Evolutionary conservation across 2,329 filamentous ascomycete species (phyloP).

Genomic region (Cryphonectria nitschkei): DNA sequence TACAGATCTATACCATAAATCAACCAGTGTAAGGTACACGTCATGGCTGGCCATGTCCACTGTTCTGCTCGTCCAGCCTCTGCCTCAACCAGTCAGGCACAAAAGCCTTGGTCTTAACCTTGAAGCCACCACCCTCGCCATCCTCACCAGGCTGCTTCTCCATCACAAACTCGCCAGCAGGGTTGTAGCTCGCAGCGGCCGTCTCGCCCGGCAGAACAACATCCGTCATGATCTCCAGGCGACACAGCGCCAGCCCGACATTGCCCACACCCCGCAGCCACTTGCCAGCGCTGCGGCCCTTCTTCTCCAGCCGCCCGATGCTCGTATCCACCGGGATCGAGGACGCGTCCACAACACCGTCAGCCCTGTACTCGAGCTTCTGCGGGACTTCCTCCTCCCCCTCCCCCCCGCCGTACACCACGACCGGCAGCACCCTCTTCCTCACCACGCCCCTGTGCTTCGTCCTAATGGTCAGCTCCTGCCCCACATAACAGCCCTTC

Average conservation of each 20-base stretch:
- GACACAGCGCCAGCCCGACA: conserved; percentile 82
- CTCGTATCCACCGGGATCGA: conserved; percentile 49
- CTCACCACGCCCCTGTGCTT: conserved; percentile 92
- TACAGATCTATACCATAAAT: too few species aligned
- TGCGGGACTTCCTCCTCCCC: conserved; percentile 41
- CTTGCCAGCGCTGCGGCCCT: conserved; percentile 76
- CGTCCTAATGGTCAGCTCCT: conserved; percentile 94
- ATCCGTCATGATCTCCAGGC: conserved; percentile 89
- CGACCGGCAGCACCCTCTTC: conserved; percentile 83
- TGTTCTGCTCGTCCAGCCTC: conserved; percentile 40
- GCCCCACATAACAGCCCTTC: conserved; percentile 96
- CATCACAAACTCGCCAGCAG: conserved; percentile 65
- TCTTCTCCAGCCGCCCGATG: conserved; percentile 57
- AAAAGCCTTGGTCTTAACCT: conserved; percentile 73
- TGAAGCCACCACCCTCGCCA: conserved; percentile 49
- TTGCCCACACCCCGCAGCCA: conserved; percentile 82
- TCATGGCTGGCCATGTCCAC: background rate
- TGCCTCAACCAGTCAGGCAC: conserved; percentile 75
- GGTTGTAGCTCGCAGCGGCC: conserved; percentile 63
- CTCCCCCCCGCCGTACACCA: conserved; percentile 59
- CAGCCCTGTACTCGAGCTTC: conserved; percentile 49
- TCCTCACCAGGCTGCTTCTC: conserved; percentile 45
- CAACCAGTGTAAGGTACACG: background rate
- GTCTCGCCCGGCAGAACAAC: conserved; percentile 71
- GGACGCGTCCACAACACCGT: conserved; percentile 35